Base-by-base conservation (phyloP, 2,329 filamentous ascomycete species). In the Verticillium alfalfae region DNA sequence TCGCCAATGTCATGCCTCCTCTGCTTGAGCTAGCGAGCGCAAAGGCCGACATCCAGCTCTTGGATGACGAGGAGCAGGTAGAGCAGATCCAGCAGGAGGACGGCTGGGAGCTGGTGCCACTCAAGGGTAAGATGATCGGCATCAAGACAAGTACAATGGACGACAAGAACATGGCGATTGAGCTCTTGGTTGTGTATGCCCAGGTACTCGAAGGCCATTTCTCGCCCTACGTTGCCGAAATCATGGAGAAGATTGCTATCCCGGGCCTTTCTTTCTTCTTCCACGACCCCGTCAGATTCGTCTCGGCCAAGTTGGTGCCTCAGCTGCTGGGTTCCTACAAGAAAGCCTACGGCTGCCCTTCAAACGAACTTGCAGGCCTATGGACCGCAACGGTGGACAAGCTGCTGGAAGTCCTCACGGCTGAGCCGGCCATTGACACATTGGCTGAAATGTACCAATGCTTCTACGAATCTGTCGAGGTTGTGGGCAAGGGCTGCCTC, bases 151-250 rank as follows among this genome's bases (percentile, higher is more conserved):
- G 92, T 74, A 92, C 91, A 10, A 88, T 99, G 75, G 95, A 99
- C 70, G 95, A 99, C 78, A 99, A 99, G 81, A 93, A 98, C 76
- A 97, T 97, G 85, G 95, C 95, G n/a, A 98, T 99, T 66, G 95
- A 99, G 77, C 87, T 99, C 60, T 90, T 99, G 64, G 93, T 96
- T 56, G 94, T 99, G 65, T 99, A 99, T 72, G 94, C 95, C 1
- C 93, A 97, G 73, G 93, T 97, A 34, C 84, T 99, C n/a, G 92
- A 97, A 73, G 92, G 84, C 26, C 87, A 91, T 36, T 99, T 99
- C 72, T 93, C 95, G 60, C 92, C 91, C 1, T 98, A 96, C 67
- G 94, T 97, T 59, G 83, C 88, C 55, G 89, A 96, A 63, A 96
- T 97, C 62, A 95, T 98, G 90, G 92, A 97, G 75, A 95, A 95